Evolutionary conservation across 352 stramenopile species (phyloP).

Genomic region (Globisporangium heterothallicum): DNA sequence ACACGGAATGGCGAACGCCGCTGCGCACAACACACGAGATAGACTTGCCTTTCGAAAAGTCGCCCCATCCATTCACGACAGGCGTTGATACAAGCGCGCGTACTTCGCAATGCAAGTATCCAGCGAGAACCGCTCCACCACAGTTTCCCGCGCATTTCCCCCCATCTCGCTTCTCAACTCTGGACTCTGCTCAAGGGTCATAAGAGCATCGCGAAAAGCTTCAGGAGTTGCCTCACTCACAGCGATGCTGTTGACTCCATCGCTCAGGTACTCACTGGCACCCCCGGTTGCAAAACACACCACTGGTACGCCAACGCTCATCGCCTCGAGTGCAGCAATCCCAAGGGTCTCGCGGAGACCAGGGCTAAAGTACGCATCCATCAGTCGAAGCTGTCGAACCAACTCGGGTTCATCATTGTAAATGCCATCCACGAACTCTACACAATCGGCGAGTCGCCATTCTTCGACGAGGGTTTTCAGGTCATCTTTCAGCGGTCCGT

Average conservation of each 20-base stretch:
- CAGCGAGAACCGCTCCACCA: slow-evolving; percentile 28
- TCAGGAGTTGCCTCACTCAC: slow-evolving; percentile 25
- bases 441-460: slow-evolving; percentile 21
- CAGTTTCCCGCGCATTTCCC: slow-evolving; percentile 27
- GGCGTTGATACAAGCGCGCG: slow-evolving; percentile 31
- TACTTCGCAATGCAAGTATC: slow-evolving; percentile 24
- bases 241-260: slow-evolving; percentile 37
- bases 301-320: slow-evolving; percentile 46
- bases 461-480: slow-evolving; percentile 21
- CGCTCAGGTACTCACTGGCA: slow-evolving; percentile 36
- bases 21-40: background rate
- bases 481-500: slow-evolving; percentile 25
- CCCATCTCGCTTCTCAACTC: slow-evolving; percentile 22
- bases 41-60: background rate
- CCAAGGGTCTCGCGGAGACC: slow-evolving; percentile 48
- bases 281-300: slow-evolving; percentile 44
- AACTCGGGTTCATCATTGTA: slow-evolving; percentile 37
- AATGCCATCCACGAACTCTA: slow-evolving; percentile 42
- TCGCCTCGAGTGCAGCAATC: slow-evolving; percentile 48
- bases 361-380: slow-evolving; percentile 39
- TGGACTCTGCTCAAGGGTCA: slow-evolving; percentile 21
- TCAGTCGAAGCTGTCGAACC: slow-evolving; percentile 20
- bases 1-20: slow-evolving; percentile 1
- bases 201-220: slow-evolving; percentile 23
- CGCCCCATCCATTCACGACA: background rate